A percentile compares a stretch with the other conserved stretches of the same genome.
These are phyloP conservation scores for Collybia nuda DNA, from an alignment of 768 basidiomycete species.

Conservation along the genomic window DNA sequence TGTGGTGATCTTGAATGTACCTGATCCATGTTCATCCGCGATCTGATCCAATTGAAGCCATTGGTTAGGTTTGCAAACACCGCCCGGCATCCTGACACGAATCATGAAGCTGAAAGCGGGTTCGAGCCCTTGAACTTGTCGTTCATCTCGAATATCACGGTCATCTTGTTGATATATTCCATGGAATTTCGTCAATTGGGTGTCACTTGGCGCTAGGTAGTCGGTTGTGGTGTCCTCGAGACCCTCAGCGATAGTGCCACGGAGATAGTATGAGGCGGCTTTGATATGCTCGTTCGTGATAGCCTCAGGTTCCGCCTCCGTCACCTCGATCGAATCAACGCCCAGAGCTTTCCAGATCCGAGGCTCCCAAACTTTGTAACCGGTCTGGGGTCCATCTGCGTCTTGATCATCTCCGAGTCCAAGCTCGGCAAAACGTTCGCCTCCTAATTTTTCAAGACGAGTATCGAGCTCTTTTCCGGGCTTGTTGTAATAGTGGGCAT, in stretches of 20 bases:
- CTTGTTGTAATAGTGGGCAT: conserved; percentile 98
- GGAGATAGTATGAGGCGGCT: conserved; percentile 89
- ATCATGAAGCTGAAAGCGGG: conserved; percentile 99
- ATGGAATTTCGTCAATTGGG: conserved; percentile 97
- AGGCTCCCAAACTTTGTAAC: conserved; percentile 96
- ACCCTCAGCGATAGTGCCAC: conserved; percentile 94
- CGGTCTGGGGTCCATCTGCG: conserved; percentile 92
- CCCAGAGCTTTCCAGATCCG: conserved; percentile 92
- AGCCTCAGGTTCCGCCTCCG: conserved; percentile 91
- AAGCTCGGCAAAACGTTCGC: conserved; percentile 66
- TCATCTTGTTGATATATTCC: conserved; percentile 98
- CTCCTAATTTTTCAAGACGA: conserved; percentile 78
- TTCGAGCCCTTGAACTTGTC: conserved; percentile 88
- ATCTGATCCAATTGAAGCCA: conserved; percentile 97
- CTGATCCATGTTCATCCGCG: conserved; percentile 90
- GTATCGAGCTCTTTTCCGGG: conserved; percentile 87
- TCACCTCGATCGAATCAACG: conserved; percentile 84
- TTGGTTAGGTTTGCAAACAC: conserved; percentile 88
- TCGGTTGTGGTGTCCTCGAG: conserved; percentile 84
- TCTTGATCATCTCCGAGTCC: conserved; percentile 98
- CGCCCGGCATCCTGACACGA: conserved; percentile 93
- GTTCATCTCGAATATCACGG: conserved; percentile 96
- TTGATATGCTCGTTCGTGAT: conserved; percentile 99
- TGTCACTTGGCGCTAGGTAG: conserved; percentile 87
- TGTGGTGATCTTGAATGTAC: conserved; percentile 97